Conservation (phyloP, 2,329 filamentous ascomycete species). For the Bipolaris bicolor region DNA sequence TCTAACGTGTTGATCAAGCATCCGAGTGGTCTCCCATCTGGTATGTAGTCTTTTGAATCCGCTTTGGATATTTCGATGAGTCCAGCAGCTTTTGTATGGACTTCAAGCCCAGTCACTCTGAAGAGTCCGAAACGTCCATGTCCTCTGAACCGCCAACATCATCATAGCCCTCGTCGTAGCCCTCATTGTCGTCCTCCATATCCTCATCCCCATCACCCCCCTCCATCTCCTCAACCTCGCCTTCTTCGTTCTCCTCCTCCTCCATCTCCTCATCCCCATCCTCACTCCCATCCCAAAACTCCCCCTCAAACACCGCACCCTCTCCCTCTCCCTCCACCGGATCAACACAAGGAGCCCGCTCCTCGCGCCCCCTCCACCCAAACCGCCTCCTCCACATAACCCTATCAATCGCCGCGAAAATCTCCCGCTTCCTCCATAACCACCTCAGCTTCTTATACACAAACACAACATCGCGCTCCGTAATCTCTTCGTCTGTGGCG, state of each 20-base stretch:
- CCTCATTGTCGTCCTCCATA: neutral
- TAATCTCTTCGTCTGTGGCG: conserved; percentile 6
- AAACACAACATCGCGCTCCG: conserved; percentile 12
- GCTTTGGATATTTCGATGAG: neutral
- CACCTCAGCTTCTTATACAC: too few species aligned
- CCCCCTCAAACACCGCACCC: conserved; percentile 15
- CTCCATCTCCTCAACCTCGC: neutral
- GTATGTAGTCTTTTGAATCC: too few species aligned
- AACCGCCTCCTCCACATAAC: too few species aligned
- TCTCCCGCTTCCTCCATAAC: too few species aligned
- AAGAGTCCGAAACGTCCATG: neutral
- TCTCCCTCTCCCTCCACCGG: conserved; percentile 4
- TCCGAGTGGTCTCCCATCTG: neutral
- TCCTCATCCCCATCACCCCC: neutral
- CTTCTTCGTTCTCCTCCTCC: too few species aligned
- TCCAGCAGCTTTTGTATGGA: neutral
- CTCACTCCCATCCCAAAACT: neutral
- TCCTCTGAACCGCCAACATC: neutral
- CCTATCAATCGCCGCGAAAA: too few species aligned
- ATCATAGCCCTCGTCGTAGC: too few species aligned
- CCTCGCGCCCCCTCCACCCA: too few species aligned
- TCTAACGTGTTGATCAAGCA: neutral
- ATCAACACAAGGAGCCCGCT: conserved; percentile 4
- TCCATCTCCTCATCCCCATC: conserved; percentile 4
- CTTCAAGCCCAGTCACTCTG: neutral